Evolutionary conservation across 495 filamentous ascomycete genomes (phyloP).

Genomic region (Podospora conica): DNA sequence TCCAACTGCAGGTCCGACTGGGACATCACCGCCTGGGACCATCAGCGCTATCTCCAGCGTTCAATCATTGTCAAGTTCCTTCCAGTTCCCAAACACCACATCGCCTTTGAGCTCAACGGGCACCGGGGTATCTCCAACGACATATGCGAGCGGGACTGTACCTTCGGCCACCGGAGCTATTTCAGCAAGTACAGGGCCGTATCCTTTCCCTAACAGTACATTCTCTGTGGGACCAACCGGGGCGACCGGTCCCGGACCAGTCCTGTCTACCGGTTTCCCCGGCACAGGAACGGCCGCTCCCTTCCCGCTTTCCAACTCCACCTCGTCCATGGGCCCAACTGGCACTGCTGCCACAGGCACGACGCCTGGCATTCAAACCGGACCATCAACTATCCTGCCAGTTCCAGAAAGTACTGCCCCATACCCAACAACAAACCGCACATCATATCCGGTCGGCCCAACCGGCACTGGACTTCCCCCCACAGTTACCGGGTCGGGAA

Average conservation of each 20-base stretch:
- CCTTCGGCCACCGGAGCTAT: background rate
- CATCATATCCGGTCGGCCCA: background rate
- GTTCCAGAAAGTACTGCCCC: background rate
- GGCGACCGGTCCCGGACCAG: background rate
- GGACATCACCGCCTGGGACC: background rate
- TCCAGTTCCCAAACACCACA: background rate
- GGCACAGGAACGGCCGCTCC: background rate
- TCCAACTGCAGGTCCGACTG: slow-evolving; percentile 8
- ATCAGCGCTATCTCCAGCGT: background rate
- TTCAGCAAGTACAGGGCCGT: background rate
- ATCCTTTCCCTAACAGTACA: background rate
- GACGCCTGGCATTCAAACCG: background rate
- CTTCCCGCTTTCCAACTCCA: slow-evolving; percentile 7
- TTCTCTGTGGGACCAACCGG: background rate
- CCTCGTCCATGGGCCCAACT: background rate
- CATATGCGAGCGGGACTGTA: background rate
- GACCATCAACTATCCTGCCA: background rate
- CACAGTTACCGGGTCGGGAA: background rate
- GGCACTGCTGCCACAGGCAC: background rate
- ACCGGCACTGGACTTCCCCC: background rate
- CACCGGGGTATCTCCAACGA: background rate
- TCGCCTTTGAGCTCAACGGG: background rate
- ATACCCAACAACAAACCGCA: background rate
- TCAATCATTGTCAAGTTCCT: background rate
- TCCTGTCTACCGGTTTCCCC: background rate